Percentiles rank a stretch among this genome's conserved stretches.
Evolutionary conservation across 2,329 filamentous ascomycete genomes (phyloP).

Genomic region (Trichoderma aggressivum): DNA sequence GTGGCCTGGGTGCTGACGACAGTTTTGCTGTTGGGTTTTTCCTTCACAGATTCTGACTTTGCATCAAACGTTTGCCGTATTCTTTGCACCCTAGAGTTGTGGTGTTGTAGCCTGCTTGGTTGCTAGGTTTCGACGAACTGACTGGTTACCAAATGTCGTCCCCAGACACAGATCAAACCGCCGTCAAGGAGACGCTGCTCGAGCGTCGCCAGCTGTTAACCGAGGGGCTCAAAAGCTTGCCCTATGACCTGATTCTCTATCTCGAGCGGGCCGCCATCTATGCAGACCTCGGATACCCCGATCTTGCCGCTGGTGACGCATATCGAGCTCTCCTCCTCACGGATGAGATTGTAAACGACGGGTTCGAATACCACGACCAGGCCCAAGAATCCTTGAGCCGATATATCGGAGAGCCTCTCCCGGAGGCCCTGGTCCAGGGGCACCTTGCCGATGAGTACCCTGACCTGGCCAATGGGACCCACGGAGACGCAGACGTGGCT

Average conservation of each 20-base stretch:
- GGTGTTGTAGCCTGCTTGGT: not conserved
- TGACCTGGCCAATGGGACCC: conserved; percentile 32
- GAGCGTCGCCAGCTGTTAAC: conserved; percentile 56
- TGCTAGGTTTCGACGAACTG: not conserved
- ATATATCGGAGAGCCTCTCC: conserved; percentile 34
- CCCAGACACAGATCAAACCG: conserved; percentile 33
- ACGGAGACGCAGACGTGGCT: conserved; percentile 33
- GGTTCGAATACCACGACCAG: conserved; percentile 76
- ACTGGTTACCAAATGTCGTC: conserved; percentile 25
- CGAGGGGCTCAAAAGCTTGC: conserved; percentile 46
- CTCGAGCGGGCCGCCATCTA: conserved; percentile 69
- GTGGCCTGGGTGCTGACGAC: not conserved
- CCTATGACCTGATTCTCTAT: conserved; percentile 63
- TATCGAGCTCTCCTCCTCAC: conserved; percentile 85
- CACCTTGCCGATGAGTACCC: conserved; percentile 37
- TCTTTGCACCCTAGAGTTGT: not conserved
- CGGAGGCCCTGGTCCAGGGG: conserved; percentile 47
- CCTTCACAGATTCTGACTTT: not conserved
- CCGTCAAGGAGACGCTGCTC: conserved; percentile 46
- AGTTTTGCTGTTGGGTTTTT: not conserved
- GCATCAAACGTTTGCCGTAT: not conserved
- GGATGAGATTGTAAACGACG: conserved; percentile 75
- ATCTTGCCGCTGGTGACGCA: conserved; percentile 84
- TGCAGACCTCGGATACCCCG: conserved; percentile 75
- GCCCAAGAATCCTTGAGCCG: conserved; percentile 51